Percentiles rank a stretch among this genome's conserved stretches.
phyloP scores from a whole-genome alignment of 768 basidiomycete genomes.

The Saitozyma sp. region DNA sequence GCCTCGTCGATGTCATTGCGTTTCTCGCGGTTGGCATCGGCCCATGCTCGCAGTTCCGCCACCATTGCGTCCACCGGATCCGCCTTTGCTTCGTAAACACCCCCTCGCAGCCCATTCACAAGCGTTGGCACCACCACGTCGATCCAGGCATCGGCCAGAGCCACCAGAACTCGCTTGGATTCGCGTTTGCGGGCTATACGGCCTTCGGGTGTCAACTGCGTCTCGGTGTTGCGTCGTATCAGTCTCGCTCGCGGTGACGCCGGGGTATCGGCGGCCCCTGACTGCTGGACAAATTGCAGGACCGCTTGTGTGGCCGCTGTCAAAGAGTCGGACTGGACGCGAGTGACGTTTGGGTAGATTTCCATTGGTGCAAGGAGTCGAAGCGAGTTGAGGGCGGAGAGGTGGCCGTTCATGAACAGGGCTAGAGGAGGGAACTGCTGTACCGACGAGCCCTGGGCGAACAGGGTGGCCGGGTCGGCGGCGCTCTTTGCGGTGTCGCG shows the following conservation, averaged over 20 bases:
- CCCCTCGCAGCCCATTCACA: background rate
- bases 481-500: background rate
- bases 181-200: slow-evolving; percentile 27
- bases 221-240: slow-evolving; percentile 37
- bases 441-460: slow-evolving; percentile 14
- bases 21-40: too few relatives aligned
- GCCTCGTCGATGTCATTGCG: background rate
- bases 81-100: background rate
- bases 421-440: slow-evolving; percentile 76
- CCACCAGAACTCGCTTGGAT: slow-evolving; percentile 21
- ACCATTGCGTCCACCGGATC: too few relatives aligned
- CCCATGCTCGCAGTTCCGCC: too few relatives aligned
- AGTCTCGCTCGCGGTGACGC: slow-evolving; percentile 39
- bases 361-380: slow-evolving; percentile 74
- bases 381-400: slow-evolving; percentile 74
- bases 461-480: too few relatives aligned
- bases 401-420: slow-evolving; percentile 67
- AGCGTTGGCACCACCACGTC: background rate
- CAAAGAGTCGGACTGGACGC: slow-evolving; percentile 19
- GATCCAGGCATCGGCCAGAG: slow-evolving; percentile 25
- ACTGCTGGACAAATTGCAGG: slow-evolving; percentile 8
- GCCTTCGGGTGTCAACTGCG: slow-evolving; percentile 29
- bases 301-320: background rate
- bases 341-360: slow-evolving; percentile 47
- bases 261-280: slow-evolving; percentile 15